Base-by-base conservation (phyloP, 345 rosid genomes). In the Pelargonium nanum region DNA sequence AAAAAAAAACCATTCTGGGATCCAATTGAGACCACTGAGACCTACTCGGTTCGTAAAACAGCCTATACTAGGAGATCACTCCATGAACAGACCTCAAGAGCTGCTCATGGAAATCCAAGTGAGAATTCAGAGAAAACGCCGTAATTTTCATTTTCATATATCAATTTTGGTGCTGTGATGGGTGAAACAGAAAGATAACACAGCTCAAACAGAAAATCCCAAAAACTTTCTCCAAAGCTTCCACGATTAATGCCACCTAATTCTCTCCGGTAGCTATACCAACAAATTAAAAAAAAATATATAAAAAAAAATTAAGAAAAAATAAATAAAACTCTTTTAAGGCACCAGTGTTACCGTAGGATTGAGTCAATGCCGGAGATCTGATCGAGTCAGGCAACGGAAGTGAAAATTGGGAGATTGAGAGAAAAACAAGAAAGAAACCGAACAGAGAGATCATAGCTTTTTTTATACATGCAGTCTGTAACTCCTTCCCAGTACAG, bases 241-340 rank as follows among this genome's bases (percentile, higher is more conserved):
- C 74, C 77, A 66, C 26, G 55, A 66, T 75, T 51, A 73, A 73
- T 68, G 78, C 83, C 77, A 67, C 65, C 66, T 74, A 72, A 64
- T 65, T 57, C 78, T 75, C 68, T 75, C 67, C 65, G 26, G 74
- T 72, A 70, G 69, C 72, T 60, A 53, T 45, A 40, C 63, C 61
- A 52, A 57, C 30, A 58, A 12, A 40, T 34, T 19, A 57, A 26
- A 45, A 57, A 69, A 65, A 44, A 24, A 51, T 40, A 48, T 54
- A 7, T n/a, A 15, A 24, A 50, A 66, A 56, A 22, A 16, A 55
- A 55, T 5, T 10, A 55, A 25, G 22, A 22, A 55, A 22, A 22
- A 25, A 55, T 8, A 22, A 23, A 55, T 55, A 4, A 55, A 22
- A 0, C 21, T 3, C 26, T 7, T 7, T 25, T 25, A 55, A 12